Evolutionary conservation across 169 alveolate species (phyloP).

Genomic region (Toxoplasma gondii): DNA sequence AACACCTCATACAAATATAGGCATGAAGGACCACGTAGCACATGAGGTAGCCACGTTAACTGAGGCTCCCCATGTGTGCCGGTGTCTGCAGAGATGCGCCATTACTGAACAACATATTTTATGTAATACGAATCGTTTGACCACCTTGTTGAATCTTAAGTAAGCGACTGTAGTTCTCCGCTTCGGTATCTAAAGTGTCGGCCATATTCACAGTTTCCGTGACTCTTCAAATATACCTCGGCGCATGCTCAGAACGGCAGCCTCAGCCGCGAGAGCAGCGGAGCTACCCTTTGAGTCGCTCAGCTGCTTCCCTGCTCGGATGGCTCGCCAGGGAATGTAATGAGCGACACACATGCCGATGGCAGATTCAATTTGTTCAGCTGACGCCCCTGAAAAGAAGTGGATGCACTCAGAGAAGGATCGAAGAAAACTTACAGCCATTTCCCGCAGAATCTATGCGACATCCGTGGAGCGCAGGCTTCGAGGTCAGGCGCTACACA

Average conservation of each 20-base stretch:
- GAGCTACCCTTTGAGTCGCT: conserved; percentile 77
- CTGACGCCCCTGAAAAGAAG: conserved; percentile 63
- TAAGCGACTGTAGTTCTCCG: too few species aligned
- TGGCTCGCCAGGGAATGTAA: conserved; percentile 89
- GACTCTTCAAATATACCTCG: conserved; percentile 52
- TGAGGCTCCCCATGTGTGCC: too few species aligned
- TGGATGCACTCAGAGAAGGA: neutral
- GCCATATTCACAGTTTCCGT: too few species aligned
- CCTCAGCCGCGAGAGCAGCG: conserved; percentile 88
- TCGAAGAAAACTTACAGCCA: neutral
- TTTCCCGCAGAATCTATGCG: neutral
- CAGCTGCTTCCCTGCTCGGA: conserved; percentile 85
- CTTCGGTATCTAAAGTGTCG: too few species aligned
- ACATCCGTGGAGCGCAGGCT: neutral
- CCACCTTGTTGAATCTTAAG: too few species aligned
- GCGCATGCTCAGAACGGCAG: conserved; percentile 82
- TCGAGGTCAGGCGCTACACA: too few species aligned
- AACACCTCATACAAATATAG: too few species aligned
- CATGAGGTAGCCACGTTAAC: too few species aligned
- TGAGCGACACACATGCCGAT: conserved; percentile 86
- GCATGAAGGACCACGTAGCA: too few species aligned
- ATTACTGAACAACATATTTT: too few species aligned
- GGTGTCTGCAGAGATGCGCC: too few species aligned
- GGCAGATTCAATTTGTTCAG: conserved; percentile 85
- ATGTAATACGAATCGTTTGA: too few species aligned